Conservation (phyloP, 352 stramenopile genomes). For the Albugo candida region DNA sequence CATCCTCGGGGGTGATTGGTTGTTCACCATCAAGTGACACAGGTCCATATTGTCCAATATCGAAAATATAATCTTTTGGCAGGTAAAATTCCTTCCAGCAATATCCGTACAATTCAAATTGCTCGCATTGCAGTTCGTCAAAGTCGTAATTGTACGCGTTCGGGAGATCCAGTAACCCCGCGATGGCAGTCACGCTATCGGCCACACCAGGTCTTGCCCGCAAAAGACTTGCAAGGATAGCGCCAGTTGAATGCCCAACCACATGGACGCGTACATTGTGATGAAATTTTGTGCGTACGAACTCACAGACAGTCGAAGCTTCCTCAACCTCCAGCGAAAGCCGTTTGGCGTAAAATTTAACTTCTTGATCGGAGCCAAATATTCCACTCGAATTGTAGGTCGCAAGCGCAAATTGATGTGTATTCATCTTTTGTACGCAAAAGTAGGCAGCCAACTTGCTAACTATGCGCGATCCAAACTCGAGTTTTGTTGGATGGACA, state of each 20-base stretch:
- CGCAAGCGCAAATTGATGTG: conserved; percentile 14
- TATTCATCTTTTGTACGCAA: conserved; percentile 13
- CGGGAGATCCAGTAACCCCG: conserved; percentile 27
- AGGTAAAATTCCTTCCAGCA: conserved; percentile 67
- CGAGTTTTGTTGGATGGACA: conserved; percentile 28
- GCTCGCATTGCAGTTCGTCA: conserved; percentile 19
- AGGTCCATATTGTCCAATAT: background rate
- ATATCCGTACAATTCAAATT: conserved; percentile 15
- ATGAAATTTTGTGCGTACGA: conserved; percentile 17
- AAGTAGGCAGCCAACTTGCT: conserved; percentile 26
- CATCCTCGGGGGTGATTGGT: background rate
- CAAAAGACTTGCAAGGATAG: conserved; percentile 40
- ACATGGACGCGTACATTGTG: conserved; percentile 20
- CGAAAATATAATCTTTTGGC: conserved; percentile 12
- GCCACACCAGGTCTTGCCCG: conserved; percentile 15
- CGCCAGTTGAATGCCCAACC: conserved; percentile 48
- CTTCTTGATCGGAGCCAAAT: conserved; percentile 24
- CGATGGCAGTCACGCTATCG: conserved; percentile 21
- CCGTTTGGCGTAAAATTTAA: conserved; percentile 30
- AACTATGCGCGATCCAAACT: conserved; percentile 33
- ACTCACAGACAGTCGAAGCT: conserved; percentile 23
- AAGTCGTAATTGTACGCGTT: conserved; percentile 40
- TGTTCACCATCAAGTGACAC: conserved; percentile 22
- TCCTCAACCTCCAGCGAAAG: conserved; percentile 39
- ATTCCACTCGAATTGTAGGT: conserved; percentile 53